Percentiles rank a stretch among this genome's conserved stretches.
Conservation (phyloP, 2,329 filamentous ascomycete genomes). For the Aureobasidium sp. region DNA sequence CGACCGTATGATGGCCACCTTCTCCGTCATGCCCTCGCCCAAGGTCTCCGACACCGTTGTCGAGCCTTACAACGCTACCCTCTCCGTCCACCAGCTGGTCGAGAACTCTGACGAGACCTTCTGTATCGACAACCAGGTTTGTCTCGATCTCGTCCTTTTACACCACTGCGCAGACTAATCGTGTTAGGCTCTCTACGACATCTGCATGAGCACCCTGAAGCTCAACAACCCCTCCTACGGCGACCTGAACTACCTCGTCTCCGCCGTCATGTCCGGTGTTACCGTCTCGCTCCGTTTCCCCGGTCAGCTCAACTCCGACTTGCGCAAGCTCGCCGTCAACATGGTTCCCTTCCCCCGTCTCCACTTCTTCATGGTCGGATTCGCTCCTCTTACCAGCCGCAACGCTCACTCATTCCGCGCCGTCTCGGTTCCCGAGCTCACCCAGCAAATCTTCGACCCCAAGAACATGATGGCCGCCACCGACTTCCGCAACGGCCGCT, state of each 20-base stretch:
- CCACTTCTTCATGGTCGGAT: slow-evolving; percentile 99
- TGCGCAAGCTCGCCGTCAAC: slow-evolving; percentile 99
- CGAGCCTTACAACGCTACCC: slow-evolving; percentile 98
- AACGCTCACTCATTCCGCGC: slow-evolving; percentile 93
- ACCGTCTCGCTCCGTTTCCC: slow-evolving; percentile 99
- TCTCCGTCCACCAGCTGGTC: slow-evolving; percentile 97
- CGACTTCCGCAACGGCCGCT: slow-evolving; percentile 99
- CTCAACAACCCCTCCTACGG: slow-evolving; percentile 97
- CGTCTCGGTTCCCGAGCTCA: slow-evolving; percentile 94
- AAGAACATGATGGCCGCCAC: slow-evolving; percentile 99
- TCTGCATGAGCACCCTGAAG: slow-evolving; percentile 99
- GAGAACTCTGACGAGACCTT: slow-evolving; percentile 99
- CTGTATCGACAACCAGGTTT: slow-evolving; percentile 97
- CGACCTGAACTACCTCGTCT: slow-evolving; percentile 98
- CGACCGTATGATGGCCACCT: slow-evolving; percentile 99
- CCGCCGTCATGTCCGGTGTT: slow-evolving; percentile 98
- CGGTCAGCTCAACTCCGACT: slow-evolving; percentile 98
- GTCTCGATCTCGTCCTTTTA: slow-evolving; percentile 17
- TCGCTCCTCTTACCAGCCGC: slow-evolving; percentile 93
- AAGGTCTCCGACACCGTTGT: slow-evolving; percentile 99
- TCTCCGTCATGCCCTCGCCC: slow-evolving; percentile 96
- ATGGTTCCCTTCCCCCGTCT: slow-evolving; percentile 99
- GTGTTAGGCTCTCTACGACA: slow-evolving; percentile 86
- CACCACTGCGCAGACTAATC: slow-evolving; percentile 2
- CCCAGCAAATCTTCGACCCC: slow-evolving; percentile 99